These are phyloP conservation scores for Arabidopsis suecica DNA, from an alignment of 345 rosid genomes.

Conservation along the genomic window DNA sequence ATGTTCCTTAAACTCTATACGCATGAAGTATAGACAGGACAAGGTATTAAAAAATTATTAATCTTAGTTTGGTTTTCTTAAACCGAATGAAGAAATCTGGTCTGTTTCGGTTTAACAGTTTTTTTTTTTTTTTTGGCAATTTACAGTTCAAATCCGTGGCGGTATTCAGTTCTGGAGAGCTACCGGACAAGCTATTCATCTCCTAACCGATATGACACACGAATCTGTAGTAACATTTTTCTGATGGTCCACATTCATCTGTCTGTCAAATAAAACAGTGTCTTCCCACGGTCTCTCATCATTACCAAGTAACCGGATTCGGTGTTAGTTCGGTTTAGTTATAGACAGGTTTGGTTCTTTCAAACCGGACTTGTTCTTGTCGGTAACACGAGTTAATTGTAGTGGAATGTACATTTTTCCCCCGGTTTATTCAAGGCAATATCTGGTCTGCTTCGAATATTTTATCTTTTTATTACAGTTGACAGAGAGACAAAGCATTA, in stretches of 20 bases:
- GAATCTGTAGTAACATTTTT: neutral
- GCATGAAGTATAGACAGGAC: conserved; percentile 69
- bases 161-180: conserved; percentile 58
- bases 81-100: neutral
- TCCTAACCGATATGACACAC: conserved; percentile 43
- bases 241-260: conserved; percentile 16
- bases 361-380: conserved; percentile 35
- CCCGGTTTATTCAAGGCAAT: neutral
- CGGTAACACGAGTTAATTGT: conserved; percentile 26
- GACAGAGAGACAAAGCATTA: conserved; percentile 26
- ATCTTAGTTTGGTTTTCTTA: conserved; percentile 6
- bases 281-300: conserved; percentile 29
- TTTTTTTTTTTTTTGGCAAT: neutral
- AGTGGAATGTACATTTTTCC: conserved; percentile 31
- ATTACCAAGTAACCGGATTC: conserved; percentile 18
- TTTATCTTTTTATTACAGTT: neutral
- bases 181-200: conserved; percentile 62
- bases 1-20: conserved; percentile 72
- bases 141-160: conserved; percentile 83
- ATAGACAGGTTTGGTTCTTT: conserved; percentile 37
- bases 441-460: neutral
- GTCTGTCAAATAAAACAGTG: conserved; percentile 26
- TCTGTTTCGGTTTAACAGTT: neutral
- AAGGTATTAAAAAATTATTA: conserved; percentile 49
- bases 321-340: conserved; percentile 24